Evolutionary conservation across 176 grass and related monocot genomes (phyloP), one percentile per base, ranked within the genome.

Genomic region (Oryza meridionalis): DNA sequence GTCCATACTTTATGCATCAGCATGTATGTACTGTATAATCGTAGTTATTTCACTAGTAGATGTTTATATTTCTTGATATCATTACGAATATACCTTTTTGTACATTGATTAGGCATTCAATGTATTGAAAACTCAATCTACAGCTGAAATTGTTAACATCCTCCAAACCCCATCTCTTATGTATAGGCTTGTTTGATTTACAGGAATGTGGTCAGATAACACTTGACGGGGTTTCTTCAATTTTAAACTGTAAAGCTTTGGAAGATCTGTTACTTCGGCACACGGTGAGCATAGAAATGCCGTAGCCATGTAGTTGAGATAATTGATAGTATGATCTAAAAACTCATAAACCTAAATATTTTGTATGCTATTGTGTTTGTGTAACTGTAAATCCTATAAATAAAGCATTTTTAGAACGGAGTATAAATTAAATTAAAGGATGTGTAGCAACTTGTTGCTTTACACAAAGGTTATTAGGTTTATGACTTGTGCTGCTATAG

Each of bases 121-220:
- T 82, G 1, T 49, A 37, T 68, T 72, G 6, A n/a, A 65, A 35
- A 32, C 26, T 79, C 59, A 59, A 61, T 70, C 6, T 9, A 70
- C 0, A 0, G 5, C 58, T 53, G 44, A 67, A 73, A 78, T 67
- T 0, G 12, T 67, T 35, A 33, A 24, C 22, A 72, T 67, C 45
- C 21, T 79, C 19, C 24, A 79, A 40, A 64, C 4, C 0, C 6
- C 33, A 25, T 64, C 3, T 59, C 47, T 77, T 77, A 84, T 3
- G 17, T 13, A 37, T 11, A 22, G 83, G 13, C 42, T 81, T 75
- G 16, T 82, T 35, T 37, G 6, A 67, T 82, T 17, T 33, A 22
- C 81, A 97, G 91, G 94, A 97, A 84, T 97, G 94, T 86, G 94
- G 94, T 65, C 72, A 88, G 32, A 85, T 92, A 88, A 92, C 94